Conservation (phyloP, 176 grass and related monocot genomes). For the Phoenix dactylifera region DNA sequence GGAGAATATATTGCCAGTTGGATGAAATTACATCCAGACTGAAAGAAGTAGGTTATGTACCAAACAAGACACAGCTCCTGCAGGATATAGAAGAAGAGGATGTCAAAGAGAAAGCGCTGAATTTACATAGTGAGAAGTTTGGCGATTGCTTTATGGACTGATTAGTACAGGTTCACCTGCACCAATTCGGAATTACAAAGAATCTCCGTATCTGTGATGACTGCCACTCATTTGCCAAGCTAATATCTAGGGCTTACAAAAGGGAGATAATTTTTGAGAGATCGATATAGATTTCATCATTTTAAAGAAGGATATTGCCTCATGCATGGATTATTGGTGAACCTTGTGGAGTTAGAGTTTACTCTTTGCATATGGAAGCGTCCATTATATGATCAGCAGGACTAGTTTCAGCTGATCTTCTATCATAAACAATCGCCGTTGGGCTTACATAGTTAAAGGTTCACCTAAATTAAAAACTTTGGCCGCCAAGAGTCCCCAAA, state of each 20-base stretch:
- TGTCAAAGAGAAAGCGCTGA: constrained; percentile 1
- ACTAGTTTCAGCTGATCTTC: too few species aligned
- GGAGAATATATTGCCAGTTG: constrained; percentile 20
- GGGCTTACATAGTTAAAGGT: too few species aligned
- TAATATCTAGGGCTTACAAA: constrained; percentile 19
- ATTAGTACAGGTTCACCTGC: constrained; percentile 7
- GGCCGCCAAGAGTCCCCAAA: too few species aligned
- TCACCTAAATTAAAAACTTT: too few species aligned
- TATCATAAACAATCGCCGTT: too few species aligned
- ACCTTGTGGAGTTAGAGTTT: too few species aligned
- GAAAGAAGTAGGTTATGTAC: constrained; percentile 2
- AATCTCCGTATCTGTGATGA: background rate
- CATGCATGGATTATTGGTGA: constrained; percentile 30
- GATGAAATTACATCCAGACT: constrained; percentile 16
- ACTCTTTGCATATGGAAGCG: too few species aligned
- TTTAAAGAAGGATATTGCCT: constrained; percentile 19
- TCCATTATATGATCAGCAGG: too few species aligned
- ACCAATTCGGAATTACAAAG: constrained; percentile 22
- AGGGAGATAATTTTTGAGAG: constrained; percentile 18
- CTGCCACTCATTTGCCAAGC: constrained; percentile 21
- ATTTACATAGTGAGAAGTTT: constrained; percentile 20
- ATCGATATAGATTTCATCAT: constrained; percentile 25
- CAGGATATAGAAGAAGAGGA: constrained; percentile 9
- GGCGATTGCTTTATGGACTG: constrained; percentile 22
- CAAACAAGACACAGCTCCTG: constrained; percentile 4